These are phyloP conservation scores for Acanthochlamys bracteata DNA, from an alignment of 106 monocot species.

Conservation along the genomic window DNA sequence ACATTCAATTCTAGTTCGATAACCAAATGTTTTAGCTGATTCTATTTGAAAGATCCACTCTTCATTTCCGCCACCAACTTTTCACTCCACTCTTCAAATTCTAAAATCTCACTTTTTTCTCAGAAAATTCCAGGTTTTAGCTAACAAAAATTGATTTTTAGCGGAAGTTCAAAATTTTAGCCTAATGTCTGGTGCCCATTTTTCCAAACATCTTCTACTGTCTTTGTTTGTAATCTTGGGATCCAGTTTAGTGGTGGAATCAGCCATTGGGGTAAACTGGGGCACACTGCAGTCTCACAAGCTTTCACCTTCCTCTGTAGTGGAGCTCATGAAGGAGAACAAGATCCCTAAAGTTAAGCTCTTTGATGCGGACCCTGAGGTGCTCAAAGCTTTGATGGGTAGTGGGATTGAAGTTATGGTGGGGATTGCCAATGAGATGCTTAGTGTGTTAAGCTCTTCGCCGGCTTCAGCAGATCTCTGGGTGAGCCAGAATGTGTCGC, in stretches of 20 bases:
- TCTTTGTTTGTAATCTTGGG: slow-evolving; percentile 7
- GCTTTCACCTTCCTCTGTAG: slow-evolving; percentile 56
- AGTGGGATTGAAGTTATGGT: slow-evolving; percentile 87
- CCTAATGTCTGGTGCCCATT: slow-evolving; percentile 1
- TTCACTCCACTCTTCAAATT: too few species aligned
- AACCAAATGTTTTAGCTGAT: too few species aligned
- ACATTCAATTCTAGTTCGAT: too few species aligned
- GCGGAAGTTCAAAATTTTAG: too few species aligned
- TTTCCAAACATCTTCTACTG: slow-evolving; percentile 2
- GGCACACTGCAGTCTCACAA: slow-evolving; percentile 70
- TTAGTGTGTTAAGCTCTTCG: slow-evolving; percentile 42
- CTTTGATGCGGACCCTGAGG: slow-evolving; percentile 60
- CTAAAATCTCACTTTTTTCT: too few species aligned
- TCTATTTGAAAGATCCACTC: too few species aligned
- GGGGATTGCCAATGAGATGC: slow-evolving; percentile 76
- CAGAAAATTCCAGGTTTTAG: too few species aligned
- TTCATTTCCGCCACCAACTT: too few species aligned
- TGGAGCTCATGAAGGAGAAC: slow-evolving; percentile 73
- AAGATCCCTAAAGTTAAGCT: slow-evolving; percentile 83
- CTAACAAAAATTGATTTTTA: too few species aligned
- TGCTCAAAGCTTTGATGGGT: slow-evolving; percentile 69
- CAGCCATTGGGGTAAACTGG: slow-evolving; percentile 89
- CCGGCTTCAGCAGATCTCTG: slow-evolving; percentile 52
- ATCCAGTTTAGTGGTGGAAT: slow-evolving; percentile 22
- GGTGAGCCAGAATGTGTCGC: slow-evolving; percentile 65